Evolutionary conservation across 345 rosid genomes (phyloP), one percentile per base, ranked within the genome.

Genomic region (Lepidium africanum): DNA sequence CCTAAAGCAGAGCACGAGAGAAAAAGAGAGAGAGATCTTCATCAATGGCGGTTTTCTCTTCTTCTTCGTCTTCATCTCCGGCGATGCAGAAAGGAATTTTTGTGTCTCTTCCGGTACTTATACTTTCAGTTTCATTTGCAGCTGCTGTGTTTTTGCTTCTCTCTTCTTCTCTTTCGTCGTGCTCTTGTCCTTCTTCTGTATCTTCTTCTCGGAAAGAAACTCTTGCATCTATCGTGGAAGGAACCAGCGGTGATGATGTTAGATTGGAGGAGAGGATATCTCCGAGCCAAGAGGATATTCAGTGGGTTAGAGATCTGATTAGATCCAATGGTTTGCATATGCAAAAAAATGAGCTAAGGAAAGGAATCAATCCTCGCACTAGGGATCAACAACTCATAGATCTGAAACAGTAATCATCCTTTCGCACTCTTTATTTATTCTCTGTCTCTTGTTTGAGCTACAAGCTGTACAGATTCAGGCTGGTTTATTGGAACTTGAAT

Each of bases 321-420:
- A 82, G 78, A 58, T 75, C 48, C 25, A 91, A 95, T 27, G 99
- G 99, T 15, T 71, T 95, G 72, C 97, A 89, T 65, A 91, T 95
- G 99, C 90, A 81, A 65, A 85, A 86, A 14, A 95, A 89, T 82
- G 92, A 89, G 67, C 87, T 91, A 1, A 81, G 99, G 3, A 95
- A 95, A 67, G 99, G 97, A 54, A 95, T 95, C 16, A 95, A 91
- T 76, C 99, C 99, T 23, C 88, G 99, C 38, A 85, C 99, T 21
- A 78, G 99, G 40, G 93, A 81, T 75, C 96, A 91, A 69, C 99
- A 95, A 75, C 86, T 95, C 33, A 74, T 81, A 41, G 97, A 89
- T 89, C 97, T 91, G 33, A 59, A 52, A 37, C 82, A 84, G 99
- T 91, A 81, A 80, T 48, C 25, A 25, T 50, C 36, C n/a, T 59